Evolutionary conservation across 1,284 basidiomycete genomes (phyloP).

Genomic region (Trichosporon sp.): DNA sequence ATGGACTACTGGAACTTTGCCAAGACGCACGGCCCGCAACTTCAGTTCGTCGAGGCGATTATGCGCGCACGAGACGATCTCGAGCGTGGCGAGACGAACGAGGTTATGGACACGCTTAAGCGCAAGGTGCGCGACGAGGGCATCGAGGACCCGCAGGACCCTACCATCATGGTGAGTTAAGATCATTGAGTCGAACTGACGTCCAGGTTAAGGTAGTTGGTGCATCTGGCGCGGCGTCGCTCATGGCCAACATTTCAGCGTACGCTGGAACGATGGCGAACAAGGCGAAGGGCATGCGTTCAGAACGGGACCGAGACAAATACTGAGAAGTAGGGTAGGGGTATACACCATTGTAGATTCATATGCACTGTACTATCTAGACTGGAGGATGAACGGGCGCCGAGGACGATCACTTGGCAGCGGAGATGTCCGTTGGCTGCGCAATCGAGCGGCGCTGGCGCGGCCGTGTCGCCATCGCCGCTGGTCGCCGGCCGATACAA

Average conservation of each 20-base stretch:
- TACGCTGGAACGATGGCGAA: constrained; percentile 36
- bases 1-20: constrained; percentile 95
- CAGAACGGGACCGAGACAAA: background rate
- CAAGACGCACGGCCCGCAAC: constrained; percentile 90
- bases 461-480: background rate
- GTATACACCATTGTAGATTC: constrained; percentile 17
- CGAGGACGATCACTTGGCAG: background rate
- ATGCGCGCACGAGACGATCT: constrained; percentile 89
- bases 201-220: constrained; percentile 48
- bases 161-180: constrained; percentile 63
- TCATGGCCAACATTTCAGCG: constrained; percentile 44
- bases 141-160: constrained; percentile 67
- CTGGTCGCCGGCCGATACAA: background rate
- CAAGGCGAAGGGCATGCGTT: constrained; percentile 1
- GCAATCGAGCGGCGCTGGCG: constrained; percentile 11
- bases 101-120: constrained; percentile 92
- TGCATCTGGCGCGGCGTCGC: constrained; percentile 35
- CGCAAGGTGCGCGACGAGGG: constrained; percentile 88
- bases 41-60: constrained; percentile 84
- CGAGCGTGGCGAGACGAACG: constrained; percentile 79
- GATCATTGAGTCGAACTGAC: constrained; percentile 19
- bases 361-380: constrained; percentile 19
- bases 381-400: background rate
- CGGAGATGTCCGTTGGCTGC: constrained; percentile 3
- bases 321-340: constrained; percentile 11